A percentile compares a stretch with the other conserved stretches of the same genome.
phyloP scores from a whole-genome alignment of 2,329 filamentous ascomycete genomes.

The Curvularia lunata region DNA sequence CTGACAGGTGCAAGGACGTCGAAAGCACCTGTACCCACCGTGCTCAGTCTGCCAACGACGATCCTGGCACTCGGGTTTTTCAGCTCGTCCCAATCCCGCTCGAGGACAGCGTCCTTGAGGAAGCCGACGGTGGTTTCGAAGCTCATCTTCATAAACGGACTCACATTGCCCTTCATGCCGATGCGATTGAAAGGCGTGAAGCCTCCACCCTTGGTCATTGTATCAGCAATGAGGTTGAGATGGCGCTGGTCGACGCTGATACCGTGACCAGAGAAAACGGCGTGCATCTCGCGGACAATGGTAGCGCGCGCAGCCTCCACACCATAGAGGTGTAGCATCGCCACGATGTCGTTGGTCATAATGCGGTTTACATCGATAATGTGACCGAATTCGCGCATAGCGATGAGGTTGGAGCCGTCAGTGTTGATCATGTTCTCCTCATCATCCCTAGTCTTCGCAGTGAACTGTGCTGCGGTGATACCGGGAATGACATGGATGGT shows the following conservation, averaged over 20 bases:
- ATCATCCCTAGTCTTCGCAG: slow-evolving; percentile 57
- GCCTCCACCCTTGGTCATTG: slow-evolving; percentile 92
- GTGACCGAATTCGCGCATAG: slow-evolving; percentile 87
- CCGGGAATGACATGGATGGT: slow-evolving; percentile 86
- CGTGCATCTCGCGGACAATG: slow-evolving; percentile 84
- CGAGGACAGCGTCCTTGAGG: slow-evolving; percentile 87
- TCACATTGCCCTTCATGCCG: slow-evolving; percentile 82
- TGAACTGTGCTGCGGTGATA: slow-evolving; percentile 72
- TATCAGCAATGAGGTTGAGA: slow-evolving; percentile 92
- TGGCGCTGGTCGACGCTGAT: slow-evolving; percentile 92
- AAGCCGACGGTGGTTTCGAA: slow-evolving; percentile 97
- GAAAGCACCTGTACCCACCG: slow-evolving; percentile 88
- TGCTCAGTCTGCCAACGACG: slow-evolving; percentile 82
- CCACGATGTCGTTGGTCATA: slow-evolving; percentile 89
- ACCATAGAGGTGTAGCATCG: slow-evolving; percentile 84
- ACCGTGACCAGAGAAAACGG: slow-evolving; percentile 87
- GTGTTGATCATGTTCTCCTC: slow-evolving; percentile 67
- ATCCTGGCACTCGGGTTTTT: slow-evolving; percentile 85
- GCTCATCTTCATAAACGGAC: slow-evolving; percentile 97
- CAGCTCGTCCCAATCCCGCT: slow-evolving; percentile 89
- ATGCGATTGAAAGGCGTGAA: slow-evolving; percentile 94
- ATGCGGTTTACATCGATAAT: slow-evolving; percentile 85
- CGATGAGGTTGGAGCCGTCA: slow-evolving; percentile 83
- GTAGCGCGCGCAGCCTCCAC: slow-evolving; percentile 89
- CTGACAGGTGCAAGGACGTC: slow-evolving; percentile 69